Base-by-base conservation (phyloP, 1,284 basidiomycete genomes). In the Nidula niveotomentosa region DNA sequence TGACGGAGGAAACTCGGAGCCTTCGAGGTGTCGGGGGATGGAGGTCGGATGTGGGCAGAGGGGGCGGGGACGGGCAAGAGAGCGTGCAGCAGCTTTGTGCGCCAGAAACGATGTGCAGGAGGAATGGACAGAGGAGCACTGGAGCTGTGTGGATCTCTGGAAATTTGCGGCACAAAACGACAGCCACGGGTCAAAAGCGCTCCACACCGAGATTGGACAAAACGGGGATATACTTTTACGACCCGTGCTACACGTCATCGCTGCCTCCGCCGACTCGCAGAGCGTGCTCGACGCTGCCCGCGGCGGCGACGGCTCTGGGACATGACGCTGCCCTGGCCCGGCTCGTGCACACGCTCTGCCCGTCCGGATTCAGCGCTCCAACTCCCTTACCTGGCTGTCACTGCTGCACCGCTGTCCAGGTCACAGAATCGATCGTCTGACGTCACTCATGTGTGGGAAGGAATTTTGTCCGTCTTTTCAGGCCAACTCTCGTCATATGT, bases 151-250 rank as follows among this genome's bases (percentile, higher is more conserved):
- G 23, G 23, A 23, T 23, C 23, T 49, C 8, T n/a, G 35, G n/a
- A 51, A 23, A 37, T 49, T 49, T 49, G 39, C 15, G 36, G 33
- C 15, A 18, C 6, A 6, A 4, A 23, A 51, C 15, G 48, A 50
- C 53, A 53, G 50, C 57, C 61, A 63, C 60, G 62, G 61, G 58
- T 58, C 57, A 57, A 58, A 61, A 54, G 34, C 48, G 54, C 54
- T 56, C 54, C 54, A 56, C 54, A 43, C 51, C 48, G 51, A 52
- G 51, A 56, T 53, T 49, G 33, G 47, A 47, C 54, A 56, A 59
- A 55, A 57, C 58, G 58, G 60, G 56, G 54, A 57, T 59, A 62
- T 51, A 58, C 47, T 53, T 55, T 61, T 58, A 59, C 56, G 57
- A 53, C 57, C 57, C 56, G 49, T 53, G 54, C 57, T 50, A 49